Evolutionary conservation across 78 protist species (phyloP), one percentile per base, ranked within the genome.

Genomic region (Speleostelium caveatum): DNA sequence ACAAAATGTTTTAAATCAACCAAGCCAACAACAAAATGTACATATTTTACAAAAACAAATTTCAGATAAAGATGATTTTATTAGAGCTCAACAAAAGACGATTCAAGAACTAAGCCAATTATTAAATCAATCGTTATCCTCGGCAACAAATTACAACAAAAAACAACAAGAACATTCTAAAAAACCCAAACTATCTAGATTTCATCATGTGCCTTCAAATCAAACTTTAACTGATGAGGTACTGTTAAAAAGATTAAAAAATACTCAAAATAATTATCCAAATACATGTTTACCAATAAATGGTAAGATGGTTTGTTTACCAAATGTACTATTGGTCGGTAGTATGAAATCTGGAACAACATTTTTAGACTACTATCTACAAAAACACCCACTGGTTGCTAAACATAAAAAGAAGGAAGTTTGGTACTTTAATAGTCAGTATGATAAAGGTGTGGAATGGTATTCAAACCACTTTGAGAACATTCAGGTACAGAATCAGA

Each of bases 301-400:
- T 4, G 62, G 61, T 22, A 83, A 69, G 68, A 39, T 49, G 17
- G 10, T 69, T 16, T 83, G 90, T 59, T 26, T 83, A 38, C 90
- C 90, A 26, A 83, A 83, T 36, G 67, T 69, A 22, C 55, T 83
- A 6, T 38, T 67, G 1, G 69, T 83, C 30, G 90, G 90, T 32
- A 60, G 79, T 10, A 83, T 83, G 90, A 83, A 83, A 24, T 39
- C 71, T 41, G 90, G 90, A 32, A 83, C 90, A 3, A 83, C 90
- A 1, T 83, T 83, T 69, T 51, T 83, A 30, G 90, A 83, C 56
- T 83, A 41, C 39, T 83, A 83, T 63, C 17, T 83, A 7, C 90
- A 83, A 69, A 73, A 36, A 21, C 90, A 83, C 58, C 90, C 90
- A 58, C 51, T 38, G 38, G 51, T 83, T 5, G 90, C 90, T 14